These are phyloP conservation scores for Fusarium irregulare DNA, from an alignment of 2,329 filamentous ascomycete species.

Conservation along the genomic window DNA sequence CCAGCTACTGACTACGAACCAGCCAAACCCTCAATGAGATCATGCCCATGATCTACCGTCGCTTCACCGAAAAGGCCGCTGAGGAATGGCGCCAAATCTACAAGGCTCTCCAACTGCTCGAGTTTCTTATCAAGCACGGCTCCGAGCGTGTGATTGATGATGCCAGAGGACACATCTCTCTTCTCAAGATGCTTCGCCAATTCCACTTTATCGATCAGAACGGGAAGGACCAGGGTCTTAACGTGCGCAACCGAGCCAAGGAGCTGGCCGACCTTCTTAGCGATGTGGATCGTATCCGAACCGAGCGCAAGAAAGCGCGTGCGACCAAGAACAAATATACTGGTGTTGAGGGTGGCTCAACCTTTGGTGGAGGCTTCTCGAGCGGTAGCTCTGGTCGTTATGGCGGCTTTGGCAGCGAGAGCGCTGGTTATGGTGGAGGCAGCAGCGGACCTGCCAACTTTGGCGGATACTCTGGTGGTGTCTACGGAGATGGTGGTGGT, in stretches of 20 bases:
- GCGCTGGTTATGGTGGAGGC: constrained; percentile 71
- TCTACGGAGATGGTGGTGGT: constrained; percentile 96
- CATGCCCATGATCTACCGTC: constrained; percentile 99
- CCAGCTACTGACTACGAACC: constrained; percentile 38
- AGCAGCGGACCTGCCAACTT: constrained; percentile 52
- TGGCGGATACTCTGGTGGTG: constrained; percentile 74
- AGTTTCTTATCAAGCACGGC: constrained; percentile 97
- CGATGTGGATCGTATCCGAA: constrained; percentile 88
- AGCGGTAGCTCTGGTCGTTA: constrained; percentile 69
- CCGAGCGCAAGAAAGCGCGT: constrained; percentile 89
- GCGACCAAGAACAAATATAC: constrained; percentile 94
- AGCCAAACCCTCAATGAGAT: constrained; percentile 98
- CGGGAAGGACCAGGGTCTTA: constrained; percentile 98
- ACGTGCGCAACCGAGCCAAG: constrained; percentile 95
- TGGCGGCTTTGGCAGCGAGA: constrained; percentile 92
- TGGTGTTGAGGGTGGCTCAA: constrained; percentile 86
- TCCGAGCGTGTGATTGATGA: constrained; percentile 98
- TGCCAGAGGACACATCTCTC: constrained; percentile 91
- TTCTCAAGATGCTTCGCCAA: constrained; percentile 97
- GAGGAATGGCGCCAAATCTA: constrained; percentile 99
- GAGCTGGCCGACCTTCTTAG: constrained; percentile 93
- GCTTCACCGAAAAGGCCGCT: constrained; percentile 97
- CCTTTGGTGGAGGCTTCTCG: constrained; percentile 69
- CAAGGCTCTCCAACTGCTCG: constrained; percentile 95
- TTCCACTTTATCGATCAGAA: constrained; percentile 98